Conservation (phyloP, 225 moss, liverwort and hornwort species). For the Straminergon stramineum region DNA sequence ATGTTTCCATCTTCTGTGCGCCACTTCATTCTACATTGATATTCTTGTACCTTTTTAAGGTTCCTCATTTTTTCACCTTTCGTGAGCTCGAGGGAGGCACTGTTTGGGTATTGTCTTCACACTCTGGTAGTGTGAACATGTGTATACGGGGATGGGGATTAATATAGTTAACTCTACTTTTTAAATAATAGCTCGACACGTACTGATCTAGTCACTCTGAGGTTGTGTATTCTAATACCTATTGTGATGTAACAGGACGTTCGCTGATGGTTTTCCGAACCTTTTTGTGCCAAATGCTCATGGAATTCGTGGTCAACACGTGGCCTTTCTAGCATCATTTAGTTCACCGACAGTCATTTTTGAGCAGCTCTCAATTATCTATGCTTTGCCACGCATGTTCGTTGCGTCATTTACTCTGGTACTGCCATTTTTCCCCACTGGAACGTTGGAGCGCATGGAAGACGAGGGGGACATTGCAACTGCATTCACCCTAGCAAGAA, state of each 20-base stretch:
- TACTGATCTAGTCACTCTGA: not conserved
- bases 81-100: not conserved
- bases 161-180: not conserved
- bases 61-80: not conserved
- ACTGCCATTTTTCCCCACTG: slow-evolving; percentile 94
- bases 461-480: slow-evolving; percentile 99
- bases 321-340: slow-evolving; percentile 91
- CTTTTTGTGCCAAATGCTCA: slow-evolving; percentile 94
- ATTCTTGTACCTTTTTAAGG: not conserved
- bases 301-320: slow-evolving; percentile 95
- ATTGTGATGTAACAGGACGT: slow-evolving; percentile 50
- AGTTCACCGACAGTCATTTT: slow-evolving; percentile 85
- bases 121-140: not conserved
- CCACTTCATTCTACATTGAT: not conserved
- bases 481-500: slow-evolving; percentile 87
- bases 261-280: slow-evolving; percentile 95
- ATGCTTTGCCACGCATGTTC: slow-evolving; percentile 95
- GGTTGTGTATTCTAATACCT: not conserved
- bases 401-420: slow-evolving; percentile 95
- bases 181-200: not conserved
- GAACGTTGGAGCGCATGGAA: slow-evolving; percentile 98
- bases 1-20: not conserved
- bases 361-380: slow-evolving; percentile 96
- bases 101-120: not conserved
- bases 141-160: not conserved